Conservation (phyloP, 306 rosid genomes). For the Chamaecrista fasciculata region DNA sequence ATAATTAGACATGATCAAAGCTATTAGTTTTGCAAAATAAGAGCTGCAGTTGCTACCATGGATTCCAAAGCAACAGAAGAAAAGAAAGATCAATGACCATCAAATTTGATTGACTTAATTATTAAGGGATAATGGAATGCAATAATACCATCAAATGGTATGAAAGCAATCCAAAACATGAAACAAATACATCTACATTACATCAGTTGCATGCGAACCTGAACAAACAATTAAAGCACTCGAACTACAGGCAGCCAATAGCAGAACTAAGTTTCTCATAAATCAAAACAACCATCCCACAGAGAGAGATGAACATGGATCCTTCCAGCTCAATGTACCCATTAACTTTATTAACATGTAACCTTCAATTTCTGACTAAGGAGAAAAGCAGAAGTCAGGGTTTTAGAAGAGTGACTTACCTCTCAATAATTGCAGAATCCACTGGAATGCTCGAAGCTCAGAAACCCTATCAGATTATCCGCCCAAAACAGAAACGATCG, state of each 20-base stretch:
- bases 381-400: constrained; percentile 29
- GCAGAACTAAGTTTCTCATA: not conserved
- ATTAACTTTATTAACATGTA: constrained; percentile 25
- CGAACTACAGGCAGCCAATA: not conserved
- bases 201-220: not conserved
- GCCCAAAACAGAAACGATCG: not conserved
- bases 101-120: not conserved
- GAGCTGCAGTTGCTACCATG: constrained; percentile 6
- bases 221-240: not conserved
- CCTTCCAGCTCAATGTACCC: constrained; percentile 40
- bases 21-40: constrained; percentile 22
- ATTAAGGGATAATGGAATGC: no score
- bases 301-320: constrained; percentile 7
- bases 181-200: not conserved
- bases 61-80: not conserved
- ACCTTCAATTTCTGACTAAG: constrained; percentile 20
- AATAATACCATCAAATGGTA: not conserved
- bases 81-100: not conserved
- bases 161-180: not conserved
- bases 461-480: constrained; percentile 30
- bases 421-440: constrained; percentile 39
- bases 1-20: constrained; percentile 9
- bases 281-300: not conserved
- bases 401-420: constrained; percentile 54
- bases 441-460: constrained; percentile 36